phyloP scores from a whole-genome alignment of 2,329 filamentous ascomycete species.

The Zymoseptoria ardabiliae region DNA sequence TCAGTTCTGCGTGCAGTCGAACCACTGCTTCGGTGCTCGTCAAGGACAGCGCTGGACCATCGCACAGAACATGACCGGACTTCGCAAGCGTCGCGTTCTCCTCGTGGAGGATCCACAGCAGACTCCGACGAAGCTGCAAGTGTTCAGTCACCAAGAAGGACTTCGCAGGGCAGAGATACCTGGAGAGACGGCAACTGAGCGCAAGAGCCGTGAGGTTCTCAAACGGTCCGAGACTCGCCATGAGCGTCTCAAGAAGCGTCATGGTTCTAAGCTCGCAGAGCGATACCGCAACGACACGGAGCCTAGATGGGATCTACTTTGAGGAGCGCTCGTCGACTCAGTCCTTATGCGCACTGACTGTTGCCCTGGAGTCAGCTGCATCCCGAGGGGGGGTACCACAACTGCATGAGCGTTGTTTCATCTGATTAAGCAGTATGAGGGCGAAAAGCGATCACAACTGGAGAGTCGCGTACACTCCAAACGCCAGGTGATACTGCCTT shows the following conservation, averaged over 20 bases:
- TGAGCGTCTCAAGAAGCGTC: not conserved
- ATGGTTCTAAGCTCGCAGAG: not conserved
- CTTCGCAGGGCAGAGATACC: not conserved
- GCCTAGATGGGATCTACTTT: too few relatives aligned
- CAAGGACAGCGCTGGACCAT: constrained; percentile 5
- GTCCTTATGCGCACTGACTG: too few relatives aligned
- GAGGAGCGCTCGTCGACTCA: too few relatives aligned
- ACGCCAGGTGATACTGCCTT: too few relatives aligned
- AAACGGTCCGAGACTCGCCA: constrained; percentile 1
- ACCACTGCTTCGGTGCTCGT: constrained; percentile 3
- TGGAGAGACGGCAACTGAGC: constrained; percentile 7
- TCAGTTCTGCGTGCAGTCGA: not conserved
- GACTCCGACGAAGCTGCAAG: not conserved
- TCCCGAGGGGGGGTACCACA: too few relatives aligned
- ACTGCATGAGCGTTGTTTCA: too few relatives aligned
- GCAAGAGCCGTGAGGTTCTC: constrained; percentile 6
- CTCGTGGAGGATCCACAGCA: not conserved
- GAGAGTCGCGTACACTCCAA: too few relatives aligned
- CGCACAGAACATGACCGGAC: not conserved
- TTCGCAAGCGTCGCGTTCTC: not conserved
- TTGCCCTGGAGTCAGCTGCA: too few relatives aligned
- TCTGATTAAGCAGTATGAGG: too few relatives aligned
- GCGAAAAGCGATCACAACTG: too few relatives aligned
- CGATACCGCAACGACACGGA: not conserved
- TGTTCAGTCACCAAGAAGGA: not conserved